Conservation (phyloP, 306 rosid species). For the cucumber (Cucumis sativus) region Cucumber_9930_V3 NC_026655.2:11458001-11458500, state of each 20-base stretch:
- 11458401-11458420: no score
- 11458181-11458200: conserved; percentile 49
- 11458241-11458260: conserved; percentile 71
- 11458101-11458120: neutral
- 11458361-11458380: neutral
- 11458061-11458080: neutral
- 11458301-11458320: conserved; percentile 65
- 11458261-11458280: conserved; percentile 69
- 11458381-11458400: neutral
- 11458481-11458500: neutral
- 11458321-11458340: conserved; percentile 36
- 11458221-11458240: conserved; percentile 67
- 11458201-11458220: conserved; percentile 74
- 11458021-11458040: neutral
- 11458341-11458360: neutral
- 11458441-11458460: neutral
- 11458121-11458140: neutral
- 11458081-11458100: neutral
- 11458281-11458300: conserved; percentile 84
- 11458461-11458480: neutral
- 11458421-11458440: neutral
- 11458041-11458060: neutral
- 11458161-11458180: conserved; percentile 82
- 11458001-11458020: neutral
- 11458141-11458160: conserved; percentile 58